phyloP scores from a whole-genome alignment of 73 alveolate species.

The Paramecium octaurelia region DNA sequence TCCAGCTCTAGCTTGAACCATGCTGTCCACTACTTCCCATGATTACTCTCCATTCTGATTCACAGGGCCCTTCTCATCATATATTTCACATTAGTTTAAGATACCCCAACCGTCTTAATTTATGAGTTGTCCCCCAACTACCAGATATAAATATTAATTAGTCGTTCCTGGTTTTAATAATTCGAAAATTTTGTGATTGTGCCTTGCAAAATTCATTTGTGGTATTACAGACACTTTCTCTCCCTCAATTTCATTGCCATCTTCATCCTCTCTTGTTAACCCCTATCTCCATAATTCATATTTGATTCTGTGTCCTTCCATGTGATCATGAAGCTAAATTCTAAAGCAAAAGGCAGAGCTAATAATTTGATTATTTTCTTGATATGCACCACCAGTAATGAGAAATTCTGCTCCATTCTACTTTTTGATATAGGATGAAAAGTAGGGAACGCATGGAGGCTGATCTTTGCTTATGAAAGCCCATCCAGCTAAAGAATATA shows the following conservation, averaged over 20 bases:
- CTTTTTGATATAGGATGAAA: neutral
- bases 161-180: neutral
- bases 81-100: neutral
- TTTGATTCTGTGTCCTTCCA: slow-evolving; percentile 3
- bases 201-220: neutral
- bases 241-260: neutral
- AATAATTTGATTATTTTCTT: neutral
- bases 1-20: slow-evolving; percentile 16
- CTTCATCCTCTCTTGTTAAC: neutral
- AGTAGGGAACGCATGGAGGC: neutral
- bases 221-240: neutral
- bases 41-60: neutral
- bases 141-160: slow-evolving; percentile 22
- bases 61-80: neutral
- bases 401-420: neutral
- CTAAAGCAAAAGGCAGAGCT: neutral
- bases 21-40: neutral
- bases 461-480: neutral
- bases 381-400: neutral
- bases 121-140: neutral
- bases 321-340: neutral
- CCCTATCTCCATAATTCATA: slow-evolving; percentile 9
- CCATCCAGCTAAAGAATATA: neutral
- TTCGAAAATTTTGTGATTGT: slow-evolving; percentile 35
- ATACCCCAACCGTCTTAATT: neutral